These are phyloP conservation scores for Hericium erinaceus DNA, from an alignment of 768 basidiomycete genomes.

Conservation along the genomic window DNA sequence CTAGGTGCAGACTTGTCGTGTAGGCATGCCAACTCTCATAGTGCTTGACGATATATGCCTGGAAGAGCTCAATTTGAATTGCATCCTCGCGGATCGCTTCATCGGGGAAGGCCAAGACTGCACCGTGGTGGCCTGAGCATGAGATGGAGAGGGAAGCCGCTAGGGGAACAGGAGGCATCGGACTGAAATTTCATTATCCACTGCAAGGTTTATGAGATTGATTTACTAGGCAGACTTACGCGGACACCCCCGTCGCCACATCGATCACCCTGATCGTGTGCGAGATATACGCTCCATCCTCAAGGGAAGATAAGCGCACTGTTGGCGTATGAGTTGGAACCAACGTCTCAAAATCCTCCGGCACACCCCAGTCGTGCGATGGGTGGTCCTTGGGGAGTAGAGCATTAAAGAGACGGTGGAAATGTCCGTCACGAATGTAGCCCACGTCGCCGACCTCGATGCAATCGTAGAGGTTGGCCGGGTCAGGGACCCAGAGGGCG, in stretches of 20 bases:
- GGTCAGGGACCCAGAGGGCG: slow-evolving; percentile 11
- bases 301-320: neutral
- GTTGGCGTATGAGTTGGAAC: neutral
- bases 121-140: neutral
- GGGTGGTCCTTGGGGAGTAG: slow-evolving; percentile 2
- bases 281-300: neutral
- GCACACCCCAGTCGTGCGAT: slow-evolving; percentile 1
- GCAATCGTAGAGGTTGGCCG: neutral
- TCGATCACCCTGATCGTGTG: neutral
- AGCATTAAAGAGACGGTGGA: slow-evolving; percentile 12
- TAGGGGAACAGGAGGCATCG: neutral
- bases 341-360: slow-evolving; percentile 1
- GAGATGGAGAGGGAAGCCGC: neutral
- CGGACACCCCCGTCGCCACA: neutral
- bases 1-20: neutral
- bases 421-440: slow-evolving; percentile 9
- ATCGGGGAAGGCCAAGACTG: neutral
- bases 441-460: slow-evolving; percentile 15
- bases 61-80: neutral
- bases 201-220: neutral
- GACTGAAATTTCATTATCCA: neutral
- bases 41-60: neutral
- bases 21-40: neutral
- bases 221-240: neutral
- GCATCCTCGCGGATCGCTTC: neutral